A percentile compares a stretch with the other conserved stretches of the same genome.
These are phyloP conservation scores for Shiraia bambusicola DNA, from an alignment of 2,329 filamentous ascomycete genomes.

Conservation along the genomic window DNA sequence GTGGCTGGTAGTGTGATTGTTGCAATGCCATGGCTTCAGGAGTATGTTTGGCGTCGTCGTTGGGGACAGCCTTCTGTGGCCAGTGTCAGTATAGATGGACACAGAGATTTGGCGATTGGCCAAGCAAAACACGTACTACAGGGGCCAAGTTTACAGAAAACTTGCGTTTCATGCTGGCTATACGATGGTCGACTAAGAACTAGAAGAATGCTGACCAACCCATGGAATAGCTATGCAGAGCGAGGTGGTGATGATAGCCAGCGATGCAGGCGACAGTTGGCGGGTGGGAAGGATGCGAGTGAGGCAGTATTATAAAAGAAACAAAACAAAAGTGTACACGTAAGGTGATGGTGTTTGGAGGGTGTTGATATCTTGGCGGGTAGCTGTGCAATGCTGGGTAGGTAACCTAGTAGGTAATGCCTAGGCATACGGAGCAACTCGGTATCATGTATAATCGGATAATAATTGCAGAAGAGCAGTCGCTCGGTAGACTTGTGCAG, in stretches of 20 bases:
- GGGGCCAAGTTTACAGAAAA: slow-evolving; percentile 49
- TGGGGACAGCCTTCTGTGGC: slow-evolving; percentile 37
- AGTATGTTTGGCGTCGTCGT: slow-evolving; percentile 33
- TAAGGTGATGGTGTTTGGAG: background rate
- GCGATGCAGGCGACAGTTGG: background rate
- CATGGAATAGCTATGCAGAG: background rate
- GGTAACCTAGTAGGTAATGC: too few relatives aligned
- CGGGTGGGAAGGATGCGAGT: background rate
- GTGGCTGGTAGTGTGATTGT: slow-evolving; percentile 2
- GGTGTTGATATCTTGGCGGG: background rate
- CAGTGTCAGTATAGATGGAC: slow-evolving; percentile 3
- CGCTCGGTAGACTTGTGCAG: background rate
- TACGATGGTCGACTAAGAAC: slow-evolving; percentile 1
- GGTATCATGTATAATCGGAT: too few relatives aligned
- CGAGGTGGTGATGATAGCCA: too few relatives aligned
- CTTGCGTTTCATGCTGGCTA: slow-evolving; percentile 44
- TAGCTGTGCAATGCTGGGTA: too few relatives aligned
- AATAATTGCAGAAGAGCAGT: background rate
- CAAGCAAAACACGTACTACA: slow-evolving; percentile 34
- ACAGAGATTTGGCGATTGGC: background rate
- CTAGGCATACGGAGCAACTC: too few relatives aligned
- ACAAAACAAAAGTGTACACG: background rate
- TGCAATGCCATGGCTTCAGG: slow-evolving; percentile 26
- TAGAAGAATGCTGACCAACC: too few relatives aligned
- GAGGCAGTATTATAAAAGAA: background rate